Base-by-base conservation (phyloP, 345 rosid genomes). In the Eutrema yunnanense region DNA sequence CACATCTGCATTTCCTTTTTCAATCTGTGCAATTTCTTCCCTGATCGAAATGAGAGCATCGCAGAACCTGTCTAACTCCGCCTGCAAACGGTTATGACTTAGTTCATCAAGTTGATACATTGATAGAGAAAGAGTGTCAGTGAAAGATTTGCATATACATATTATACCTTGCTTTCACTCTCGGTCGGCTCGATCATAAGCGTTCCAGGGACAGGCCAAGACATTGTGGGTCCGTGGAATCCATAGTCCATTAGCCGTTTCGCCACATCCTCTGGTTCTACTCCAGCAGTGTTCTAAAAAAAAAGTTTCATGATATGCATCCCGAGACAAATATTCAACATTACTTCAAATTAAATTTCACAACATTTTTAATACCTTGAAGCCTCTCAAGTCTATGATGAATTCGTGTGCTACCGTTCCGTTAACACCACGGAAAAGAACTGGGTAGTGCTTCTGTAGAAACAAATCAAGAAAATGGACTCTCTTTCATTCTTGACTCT, bases 151-250 rank as follows among this genome's bases (percentile, higher is more conserved):
- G 54, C 33, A 38, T 64, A 69, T 43, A 2, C 29, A 22, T 46
- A 63, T 9, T 16, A 32, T 82, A 90, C 99, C 96, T 90, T 96
- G 96, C 98, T 90, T 90, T 96, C 99, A 84, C 99, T 96, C 83
- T 96, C 98, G 52, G 99, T 96, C 6, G 99, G 99, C 77, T 96
- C 99, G 55, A 96, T 86, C 99, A 92, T 92, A 64, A 92, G 98
- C 6, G 98, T 96, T 73, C 98, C 97, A 2, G 99, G 94, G 76
- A 96, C 99, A 51, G 99, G 99, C 92, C 96, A 96, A 30, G 99
- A 90, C 98, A 96, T 92, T 75, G 99, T 95, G 33, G 98, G 99
- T 61, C 53, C 99, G 81, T 92, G 98, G 84, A 95, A 95, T 71
- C 98, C 97, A 34, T 95, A 92, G 82, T 92, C 97, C 85, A 92